Evolutionary conservation across 2,329 filamentous ascomycete genomes (phyloP).

Genomic region (Emericellopsis atlantica): DNA sequence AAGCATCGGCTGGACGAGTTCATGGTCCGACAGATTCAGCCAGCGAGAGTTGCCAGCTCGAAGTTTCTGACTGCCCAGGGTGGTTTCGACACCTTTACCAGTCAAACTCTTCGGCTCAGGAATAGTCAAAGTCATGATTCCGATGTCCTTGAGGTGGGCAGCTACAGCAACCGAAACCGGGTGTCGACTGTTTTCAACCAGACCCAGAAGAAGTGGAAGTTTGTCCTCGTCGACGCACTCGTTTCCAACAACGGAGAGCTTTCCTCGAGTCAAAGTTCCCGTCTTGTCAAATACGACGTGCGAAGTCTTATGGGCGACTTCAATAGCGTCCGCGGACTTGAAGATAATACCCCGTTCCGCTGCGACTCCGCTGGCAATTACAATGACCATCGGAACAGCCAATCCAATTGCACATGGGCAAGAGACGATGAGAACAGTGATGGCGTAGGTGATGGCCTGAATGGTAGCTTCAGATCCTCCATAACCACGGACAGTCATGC

Average conservation of each 20-base stretch:
- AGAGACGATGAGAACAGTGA: constrained; percentile 43
- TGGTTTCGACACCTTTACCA: constrained; percentile 32
- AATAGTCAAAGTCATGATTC: constrained; percentile 8
- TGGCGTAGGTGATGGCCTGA: constrained; percentile 18
- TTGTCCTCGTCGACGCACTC: constrained; percentile 9
- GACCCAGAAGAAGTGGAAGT: constrained; percentile 14
- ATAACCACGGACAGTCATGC: constrained; percentile 24
- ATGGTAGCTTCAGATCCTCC: constrained; percentile 10
- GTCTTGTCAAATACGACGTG: constrained; percentile 55
- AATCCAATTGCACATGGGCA: constrained; percentile 55
- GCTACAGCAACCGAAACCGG: constrained; percentile 38
- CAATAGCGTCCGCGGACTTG: constrained; percentile 40
- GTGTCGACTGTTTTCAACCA: constrained; percentile 30
- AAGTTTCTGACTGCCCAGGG: constrained; percentile 12
- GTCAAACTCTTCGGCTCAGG: constrained; percentile 22
- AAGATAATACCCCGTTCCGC: constrained; percentile 45
- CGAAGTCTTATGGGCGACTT: constrained; percentile 35
- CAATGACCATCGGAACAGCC: constrained; percentile 53
- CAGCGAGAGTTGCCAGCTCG: constrained; percentile 38
- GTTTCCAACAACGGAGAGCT: constrained; percentile 14
- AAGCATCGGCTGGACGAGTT: constrained; percentile 20
- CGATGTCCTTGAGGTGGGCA: constrained; percentile 19
- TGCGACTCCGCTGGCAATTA: constrained; percentile 45
- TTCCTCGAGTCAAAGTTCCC: constrained; percentile 43
- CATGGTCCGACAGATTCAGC: constrained; percentile 20